Conservation (phyloP, 2,329 filamentous ascomycete species). For the Curvularia spicifera region DNA sequence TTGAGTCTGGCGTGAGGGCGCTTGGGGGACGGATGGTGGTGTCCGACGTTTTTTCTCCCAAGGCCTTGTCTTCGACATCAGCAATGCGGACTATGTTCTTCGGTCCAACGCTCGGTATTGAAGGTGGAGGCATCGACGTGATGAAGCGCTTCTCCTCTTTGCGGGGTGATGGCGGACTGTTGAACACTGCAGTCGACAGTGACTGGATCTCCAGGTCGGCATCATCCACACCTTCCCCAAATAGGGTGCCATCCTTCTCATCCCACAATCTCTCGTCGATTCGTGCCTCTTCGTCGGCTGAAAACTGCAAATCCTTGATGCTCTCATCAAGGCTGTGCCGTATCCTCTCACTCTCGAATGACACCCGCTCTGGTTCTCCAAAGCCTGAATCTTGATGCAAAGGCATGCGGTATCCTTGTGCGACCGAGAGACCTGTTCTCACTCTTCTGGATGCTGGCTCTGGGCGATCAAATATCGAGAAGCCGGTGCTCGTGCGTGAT, state of each 20-base stretch:
- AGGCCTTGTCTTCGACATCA: slow-evolving; percentile 26
- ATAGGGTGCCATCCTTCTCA: slow-evolving; percentile 27
- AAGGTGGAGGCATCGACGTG: slow-evolving; percentile 7
- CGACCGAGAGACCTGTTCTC: slow-evolving; percentile 29
- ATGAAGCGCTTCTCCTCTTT: slow-evolving; percentile 7
- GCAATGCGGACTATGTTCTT: slow-evolving; percentile 19
- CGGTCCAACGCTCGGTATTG: slow-evolving; percentile 14
- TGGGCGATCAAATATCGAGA: slow-evolving; percentile 33
- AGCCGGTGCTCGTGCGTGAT: slow-evolving; percentile 37
- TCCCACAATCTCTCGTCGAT: slow-evolving; percentile 38
- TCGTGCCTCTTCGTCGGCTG: slow-evolving; percentile 26
- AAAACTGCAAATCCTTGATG: slow-evolving; percentile 23
- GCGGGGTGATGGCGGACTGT: slow-evolving; percentile 4
- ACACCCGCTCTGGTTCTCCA: slow-evolving; percentile 25
- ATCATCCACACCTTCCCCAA: slow-evolving; percentile 29
- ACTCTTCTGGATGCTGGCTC: slow-evolving; percentile 20
- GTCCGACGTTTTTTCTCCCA: slow-evolving; percentile 42
- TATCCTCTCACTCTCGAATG: slow-evolving; percentile 36
- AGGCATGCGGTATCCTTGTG: slow-evolving; percentile 36
- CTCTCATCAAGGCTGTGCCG: slow-evolving; percentile 35
- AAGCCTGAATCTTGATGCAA: slow-evolving; percentile 49
- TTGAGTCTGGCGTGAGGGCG: slow-evolving; percentile 32
- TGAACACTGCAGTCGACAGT: slow-evolving; percentile 11
- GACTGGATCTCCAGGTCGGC: slow-evolving; percentile 22
- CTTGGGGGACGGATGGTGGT: slow-evolving; percentile 42